A percentile compares a stretch with the other conserved stretches of the same genome.
Evolutionary conservation across 495 filamentous ascomycete genomes (phyloP).

Genomic region (Lindgomyces ingoldianus): DNA sequence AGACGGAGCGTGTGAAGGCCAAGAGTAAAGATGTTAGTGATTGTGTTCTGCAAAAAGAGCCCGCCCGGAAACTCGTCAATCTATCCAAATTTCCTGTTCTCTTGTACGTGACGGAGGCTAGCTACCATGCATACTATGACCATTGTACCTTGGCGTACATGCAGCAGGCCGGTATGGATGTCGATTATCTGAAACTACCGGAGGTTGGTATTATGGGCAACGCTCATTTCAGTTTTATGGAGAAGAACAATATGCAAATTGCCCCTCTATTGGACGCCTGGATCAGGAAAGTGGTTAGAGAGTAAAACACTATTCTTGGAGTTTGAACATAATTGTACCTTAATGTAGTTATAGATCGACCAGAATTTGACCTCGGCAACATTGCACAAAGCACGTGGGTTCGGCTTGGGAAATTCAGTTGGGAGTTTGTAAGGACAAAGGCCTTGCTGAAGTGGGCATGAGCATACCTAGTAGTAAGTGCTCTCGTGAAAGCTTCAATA

Average conservation of each 20-base stretch:
- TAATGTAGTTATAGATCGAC: too few species aligned
- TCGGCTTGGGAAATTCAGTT: too few species aligned
- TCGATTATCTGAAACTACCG: constrained; percentile 8
- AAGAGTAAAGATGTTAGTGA: background rate
- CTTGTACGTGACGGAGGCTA: constrained; percentile 16
- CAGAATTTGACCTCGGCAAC: too few species aligned
- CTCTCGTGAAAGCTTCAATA: too few species aligned
- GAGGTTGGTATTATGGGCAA: constrained; percentile 8
- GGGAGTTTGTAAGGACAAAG: too few species aligned
- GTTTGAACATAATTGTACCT: too few species aligned
- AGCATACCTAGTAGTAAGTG: too few species aligned
- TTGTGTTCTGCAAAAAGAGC: background rate
- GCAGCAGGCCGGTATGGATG: constrained; percentile 29
- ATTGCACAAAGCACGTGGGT: too few species aligned
- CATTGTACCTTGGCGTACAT: constrained; percentile 29
- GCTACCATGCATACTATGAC: constrained; percentile 29
- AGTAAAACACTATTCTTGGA: too few species aligned
- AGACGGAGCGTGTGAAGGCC: background rate
- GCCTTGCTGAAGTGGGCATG: too few species aligned
- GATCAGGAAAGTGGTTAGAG: background rate
- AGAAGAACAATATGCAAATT: constrained; percentile 22
- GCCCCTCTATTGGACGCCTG: background rate
- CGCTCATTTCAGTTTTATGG: constrained; percentile 25
- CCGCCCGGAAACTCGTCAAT: background rate
- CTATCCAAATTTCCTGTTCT: constrained; percentile 3